A percentile compares a stretch with the other conserved stretches of the same genome.
phyloP scores from a whole-genome alignment of 768 basidiomycete genomes.

The Fomitopsis serialis region DNA sequence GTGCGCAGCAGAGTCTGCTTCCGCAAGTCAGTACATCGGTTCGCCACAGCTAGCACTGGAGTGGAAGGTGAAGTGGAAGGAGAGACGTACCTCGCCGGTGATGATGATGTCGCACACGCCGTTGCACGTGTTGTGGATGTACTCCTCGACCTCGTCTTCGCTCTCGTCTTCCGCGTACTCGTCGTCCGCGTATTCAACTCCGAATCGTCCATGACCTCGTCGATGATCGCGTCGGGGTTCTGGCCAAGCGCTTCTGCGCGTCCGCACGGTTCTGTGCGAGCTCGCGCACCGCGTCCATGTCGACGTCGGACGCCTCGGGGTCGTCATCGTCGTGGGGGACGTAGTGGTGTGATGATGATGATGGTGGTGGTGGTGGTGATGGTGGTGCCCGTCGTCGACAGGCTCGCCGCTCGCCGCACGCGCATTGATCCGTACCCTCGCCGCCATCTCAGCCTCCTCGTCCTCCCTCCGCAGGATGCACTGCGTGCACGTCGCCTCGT shows the following conservation, averaged over 20 bases:
- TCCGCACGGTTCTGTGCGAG: background rate
- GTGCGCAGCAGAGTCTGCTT: conserved; percentile 41
- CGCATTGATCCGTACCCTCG: background rate
- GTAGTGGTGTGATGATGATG: background rate
- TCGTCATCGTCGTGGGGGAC: background rate
- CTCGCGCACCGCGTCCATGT: conserved; percentile 18
- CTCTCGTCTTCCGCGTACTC: too few species aligned
- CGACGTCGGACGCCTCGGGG: conserved; percentile 17
- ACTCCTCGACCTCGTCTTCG: conserved; percentile 16
- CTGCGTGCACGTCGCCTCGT: conserved; percentile 30
- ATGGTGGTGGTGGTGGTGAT: background rate
- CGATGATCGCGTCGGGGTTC: conserved; percentile 13
- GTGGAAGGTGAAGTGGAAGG: background rate
- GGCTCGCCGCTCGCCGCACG: background rate
- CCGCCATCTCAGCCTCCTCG: conserved; percentile 8
- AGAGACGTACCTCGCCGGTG: conserved; percentile 46
- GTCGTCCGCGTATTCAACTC: background rate
- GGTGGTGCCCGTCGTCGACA: background rate
- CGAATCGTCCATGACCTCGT: conserved; percentile 16
- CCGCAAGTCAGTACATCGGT: too few species aligned
- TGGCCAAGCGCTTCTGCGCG: background rate
- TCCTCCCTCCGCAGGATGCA: conserved; percentile 11
- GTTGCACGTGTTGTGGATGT: conserved; percentile 33
- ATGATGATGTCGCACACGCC: conserved; percentile 60
- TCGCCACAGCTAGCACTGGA: too few species aligned